These are phyloP conservation scores for Zymoseptoria brevis DNA, from an alignment of 2,329 filamentous ascomycete species.

Conservation along the genomic window DNA sequence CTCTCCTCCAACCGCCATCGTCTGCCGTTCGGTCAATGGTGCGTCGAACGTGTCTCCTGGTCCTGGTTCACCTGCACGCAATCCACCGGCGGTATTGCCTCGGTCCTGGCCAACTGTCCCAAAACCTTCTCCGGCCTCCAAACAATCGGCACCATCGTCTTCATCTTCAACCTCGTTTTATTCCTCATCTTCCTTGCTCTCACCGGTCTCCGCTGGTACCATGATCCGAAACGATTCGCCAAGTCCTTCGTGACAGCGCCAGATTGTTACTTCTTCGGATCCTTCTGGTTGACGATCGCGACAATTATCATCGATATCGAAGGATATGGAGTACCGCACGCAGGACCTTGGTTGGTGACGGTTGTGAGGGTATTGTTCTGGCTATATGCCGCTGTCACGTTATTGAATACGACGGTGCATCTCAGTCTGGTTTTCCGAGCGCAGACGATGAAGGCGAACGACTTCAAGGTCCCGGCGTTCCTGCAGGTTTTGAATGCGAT, in stretches of 20 bases:
- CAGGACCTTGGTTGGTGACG: slow-evolving; percentile 48
- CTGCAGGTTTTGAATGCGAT: slow-evolving; percentile 16
- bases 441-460: slow-evolving; percentile 5
- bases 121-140: slow-evolving; percentile 56
- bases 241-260: slow-evolving; percentile 54
- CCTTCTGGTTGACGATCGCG: slow-evolving; percentile 61
- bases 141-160: slow-evolving; percentile 59
- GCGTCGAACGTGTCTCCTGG: slow-evolving; percentile 12
- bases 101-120: slow-evolving; percentile 56
- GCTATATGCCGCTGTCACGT: slow-evolving; percentile 43
- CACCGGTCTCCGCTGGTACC: slow-evolving; percentile 54
- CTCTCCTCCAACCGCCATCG: slow-evolving; percentile 1
- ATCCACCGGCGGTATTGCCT: slow-evolving; percentile 63
- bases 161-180: slow-evolving; percentile 58
- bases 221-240: slow-evolving; percentile 48
- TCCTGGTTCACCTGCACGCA: slow-evolving; percentile 65
- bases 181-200: slow-evolving; percentile 49
- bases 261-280: slow-evolving; percentile 65
- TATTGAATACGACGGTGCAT: slow-evolving; percentile 9
- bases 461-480: slow-evolving; percentile 14
- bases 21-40: slow-evolving; percentile 13
- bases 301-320: slow-evolving; percentile 61
- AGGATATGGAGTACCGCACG: slow-evolving; percentile 53
- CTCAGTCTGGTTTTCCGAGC: slow-evolving; percentile 7
- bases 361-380: slow-evolving; percentile 61